phyloP scores from a whole-genome alignment of 2,329 filamentous ascomycete genomes.

The Aspergillus latus region DNA sequence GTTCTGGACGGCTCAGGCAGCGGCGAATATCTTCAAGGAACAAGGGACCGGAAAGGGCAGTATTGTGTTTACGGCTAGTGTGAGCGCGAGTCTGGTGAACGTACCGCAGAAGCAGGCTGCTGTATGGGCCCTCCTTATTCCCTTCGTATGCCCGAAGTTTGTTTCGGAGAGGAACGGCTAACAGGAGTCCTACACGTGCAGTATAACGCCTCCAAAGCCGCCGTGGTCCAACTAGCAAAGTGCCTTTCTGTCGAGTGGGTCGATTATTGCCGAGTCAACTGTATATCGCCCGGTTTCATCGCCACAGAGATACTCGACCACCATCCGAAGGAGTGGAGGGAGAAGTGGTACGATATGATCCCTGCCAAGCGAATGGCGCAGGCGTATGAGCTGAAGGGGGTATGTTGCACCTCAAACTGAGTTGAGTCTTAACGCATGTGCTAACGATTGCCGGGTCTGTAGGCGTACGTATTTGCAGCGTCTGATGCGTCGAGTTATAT shows the following conservation, averaged over 20 bases:
- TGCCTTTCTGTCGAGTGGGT: constrained; percentile 43
- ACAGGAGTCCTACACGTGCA: constrained; percentile 2
- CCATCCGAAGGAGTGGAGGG: constrained; percentile 32
- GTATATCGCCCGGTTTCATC: constrained; percentile 43
- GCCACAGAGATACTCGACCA: constrained; percentile 40
- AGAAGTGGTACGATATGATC: constrained; percentile 43
- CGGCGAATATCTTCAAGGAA: constrained; percentile 37
- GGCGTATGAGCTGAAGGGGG: constrained; percentile 41
- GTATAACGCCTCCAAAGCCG: constrained; percentile 43
- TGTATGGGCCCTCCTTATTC: constrained; percentile 18
- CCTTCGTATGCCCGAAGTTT: background rate
- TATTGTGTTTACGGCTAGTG: constrained; percentile 41
- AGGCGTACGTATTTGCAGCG: constrained; percentile 37
- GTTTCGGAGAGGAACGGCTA: too few relatives aligned
- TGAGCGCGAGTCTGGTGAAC: constrained; percentile 42
- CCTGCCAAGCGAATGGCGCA: constrained; percentile 40
- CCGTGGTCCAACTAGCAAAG: constrained; percentile 39
- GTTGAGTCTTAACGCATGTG: too few relatives aligned
- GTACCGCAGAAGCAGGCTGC: constrained; percentile 41
- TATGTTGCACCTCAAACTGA: constrained; percentile 14
- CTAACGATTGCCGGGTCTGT: background rate
- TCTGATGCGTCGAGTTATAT: constrained; percentile 51
- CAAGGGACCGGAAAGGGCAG: constrained; percentile 34
- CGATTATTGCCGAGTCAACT: constrained; percentile 43
- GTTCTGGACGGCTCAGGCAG: constrained; percentile 42